These are phyloP conservation scores for Echium plantagineum DNA, from an alignment of 257 asterid species.

Conservation along the genomic window DNA sequence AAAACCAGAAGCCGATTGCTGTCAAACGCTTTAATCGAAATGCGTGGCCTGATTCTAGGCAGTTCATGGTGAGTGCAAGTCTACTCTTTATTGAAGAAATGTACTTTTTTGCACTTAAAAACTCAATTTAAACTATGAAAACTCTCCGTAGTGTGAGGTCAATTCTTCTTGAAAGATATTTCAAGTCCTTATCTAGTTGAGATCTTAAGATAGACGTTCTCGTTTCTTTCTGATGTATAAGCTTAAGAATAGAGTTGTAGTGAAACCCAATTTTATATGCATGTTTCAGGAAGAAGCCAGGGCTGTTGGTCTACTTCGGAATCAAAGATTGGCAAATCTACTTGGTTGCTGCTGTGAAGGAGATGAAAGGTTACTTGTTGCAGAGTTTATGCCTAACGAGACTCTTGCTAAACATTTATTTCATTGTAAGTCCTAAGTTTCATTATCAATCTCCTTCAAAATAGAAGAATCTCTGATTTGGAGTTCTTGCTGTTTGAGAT, in stretches of 20 bases:
- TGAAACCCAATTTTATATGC: constrained; percentile 4
- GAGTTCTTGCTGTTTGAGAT: neutral
- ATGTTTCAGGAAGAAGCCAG: constrained; percentile 77
- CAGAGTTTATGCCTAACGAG: constrained; percentile 9
- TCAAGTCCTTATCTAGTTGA: neutral
- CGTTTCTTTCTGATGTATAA: neutral
- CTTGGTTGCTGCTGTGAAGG: constrained; percentile 19
- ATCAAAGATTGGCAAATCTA: constrained; percentile 64
- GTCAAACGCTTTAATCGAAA: constrained; percentile 90
- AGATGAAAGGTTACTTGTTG: constrained; percentile 7
- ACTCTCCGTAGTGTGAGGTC: neutral
- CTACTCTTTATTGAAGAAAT: neutral
- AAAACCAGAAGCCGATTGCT: constrained; percentile 76
- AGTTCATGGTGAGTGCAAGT: constrained; percentile 57
- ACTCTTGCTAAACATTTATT: constrained; percentile 69
- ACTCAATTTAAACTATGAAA: neutral
- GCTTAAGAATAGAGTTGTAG: neutral
- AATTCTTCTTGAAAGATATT: neutral
- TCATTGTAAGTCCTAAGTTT: constrained; percentile 61
- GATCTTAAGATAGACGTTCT: neutral
- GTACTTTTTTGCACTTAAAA: neutral
- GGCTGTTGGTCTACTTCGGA: constrained; percentile 89
- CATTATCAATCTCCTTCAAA: no score
- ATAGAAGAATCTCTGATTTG: neutral
- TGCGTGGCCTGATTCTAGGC: constrained; percentile 88